Base-by-base conservation (phyloP, 2,329 filamentous ascomycete genomes). In the Aspergillus viridinutans region DNA sequence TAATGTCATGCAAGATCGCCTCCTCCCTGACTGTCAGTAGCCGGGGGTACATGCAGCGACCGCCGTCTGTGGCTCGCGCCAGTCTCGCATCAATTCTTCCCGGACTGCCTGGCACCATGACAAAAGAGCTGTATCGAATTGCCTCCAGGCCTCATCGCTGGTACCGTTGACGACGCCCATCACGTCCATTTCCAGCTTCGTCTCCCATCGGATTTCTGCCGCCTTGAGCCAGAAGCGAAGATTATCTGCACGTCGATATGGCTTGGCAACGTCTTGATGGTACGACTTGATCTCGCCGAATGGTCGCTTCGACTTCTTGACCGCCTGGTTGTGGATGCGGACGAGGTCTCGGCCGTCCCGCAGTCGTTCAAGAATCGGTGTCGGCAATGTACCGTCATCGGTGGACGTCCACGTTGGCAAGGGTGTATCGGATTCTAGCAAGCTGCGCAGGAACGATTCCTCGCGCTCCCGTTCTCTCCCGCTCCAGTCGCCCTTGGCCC, bases 211-310 rank as follows among this genome's bases (percentile, higher is more conserved):
- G 57, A 97, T 81, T 76, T 99, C 92, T 7, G 92, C 92, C 1
- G 93, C 94, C 78, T 99, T 99, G 75, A 90, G 84, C 93, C 94
- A 99, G 79, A 89, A 99, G 43, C 92, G 85, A 60, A 99, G 81
- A 72, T 99, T 99, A 66, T 99, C 94, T 3, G 92, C 91, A 61
- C 88, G 88, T 50, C 94, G 88, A 73, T 99, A 99, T 0, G 94
- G 94, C 76, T 97, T 97, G 58, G 86, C 87, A 9, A 94, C 93
- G 73, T 99, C 92, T n/a, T 86, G 87, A 72, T 97, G 94, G 73
- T 89, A 97, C 9, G 84, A 83, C 56, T 90, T 91, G 69, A 99
- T 97, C 61, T 90, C 85, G 53, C 92, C 92, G 71, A 97, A 97
- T 7, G 89, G 90, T 29, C 90, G 84, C 69, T 88, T 87, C 23